These are phyloP conservation scores for Microcera coccophila DNA, from an alignment of 2,329 filamentous ascomycete species.

Conservation along the genomic window DNA sequence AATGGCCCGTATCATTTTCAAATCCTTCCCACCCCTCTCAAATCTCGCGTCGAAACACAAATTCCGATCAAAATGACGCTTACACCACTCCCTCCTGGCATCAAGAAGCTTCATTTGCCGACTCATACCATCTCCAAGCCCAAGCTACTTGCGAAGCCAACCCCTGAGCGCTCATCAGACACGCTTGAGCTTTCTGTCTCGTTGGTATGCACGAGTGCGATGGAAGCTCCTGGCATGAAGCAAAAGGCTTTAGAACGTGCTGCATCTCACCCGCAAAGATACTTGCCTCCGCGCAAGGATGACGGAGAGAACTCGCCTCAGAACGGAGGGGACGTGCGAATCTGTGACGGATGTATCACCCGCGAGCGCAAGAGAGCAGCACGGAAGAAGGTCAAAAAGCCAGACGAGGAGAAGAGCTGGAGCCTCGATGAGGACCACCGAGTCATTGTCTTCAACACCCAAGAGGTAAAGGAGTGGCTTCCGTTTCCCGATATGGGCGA, in stretches of 20 bases:
- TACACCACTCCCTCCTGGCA: constrained; percentile 67
- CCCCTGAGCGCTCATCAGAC: constrained; percentile 62
- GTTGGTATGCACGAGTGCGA: constrained; percentile 88
- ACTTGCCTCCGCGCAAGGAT: constrained; percentile 41
- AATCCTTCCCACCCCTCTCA: constrained; percentile 65
- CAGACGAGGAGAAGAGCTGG: constrained; percentile 88
- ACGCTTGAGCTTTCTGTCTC: constrained; percentile 75
- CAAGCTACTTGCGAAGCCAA: constrained; percentile 76
- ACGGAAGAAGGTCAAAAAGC: constrained; percentile 88
- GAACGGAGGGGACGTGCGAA: constrained; percentile 89
- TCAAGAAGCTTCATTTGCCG: constrained; percentile 80
- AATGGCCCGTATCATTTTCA: constrained; percentile 51
- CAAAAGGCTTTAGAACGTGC: constrained; percentile 63
- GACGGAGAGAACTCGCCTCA: constrained; percentile 69
- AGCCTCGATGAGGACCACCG: constrained; percentile 73
- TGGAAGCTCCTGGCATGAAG: constrained; percentile 66
- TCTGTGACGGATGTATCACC: constrained; percentile 86
- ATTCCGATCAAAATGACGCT: constrained; percentile 83
- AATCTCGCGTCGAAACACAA: constrained; percentile 94
- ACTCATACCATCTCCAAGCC: constrained; percentile 91
- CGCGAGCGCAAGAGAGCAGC: constrained; percentile 87
- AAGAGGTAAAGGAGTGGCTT: constrained; percentile 81
- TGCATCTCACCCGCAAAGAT: constrained; percentile 37
- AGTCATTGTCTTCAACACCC: constrained; percentile 87
- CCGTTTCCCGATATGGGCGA: constrained; percentile 51